These are phyloP conservation scores for Neofusicoccum parvum DNA, from an alignment of 2,329 filamentous ascomycete genomes.

Conservation along the genomic window DNA sequence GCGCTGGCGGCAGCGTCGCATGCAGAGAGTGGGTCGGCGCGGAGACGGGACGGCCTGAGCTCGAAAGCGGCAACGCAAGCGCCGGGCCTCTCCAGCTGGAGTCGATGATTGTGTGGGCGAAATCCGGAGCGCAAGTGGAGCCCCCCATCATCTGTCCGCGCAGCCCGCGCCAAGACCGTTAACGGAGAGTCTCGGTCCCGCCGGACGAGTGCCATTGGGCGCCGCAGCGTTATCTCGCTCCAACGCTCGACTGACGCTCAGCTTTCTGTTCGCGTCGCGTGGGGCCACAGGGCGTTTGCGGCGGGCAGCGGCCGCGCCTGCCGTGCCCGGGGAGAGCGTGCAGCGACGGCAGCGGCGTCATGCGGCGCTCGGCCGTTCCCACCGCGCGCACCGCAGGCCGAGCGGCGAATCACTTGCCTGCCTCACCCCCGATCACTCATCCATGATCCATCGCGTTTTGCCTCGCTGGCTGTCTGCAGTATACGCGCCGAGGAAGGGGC, in stretches of 20 bases:
- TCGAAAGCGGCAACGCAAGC: conserved; percentile 9
- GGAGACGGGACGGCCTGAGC: conserved; percentile 7
- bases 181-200: background rate
- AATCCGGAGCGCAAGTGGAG: conserved; percentile 12
- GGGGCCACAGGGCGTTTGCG: background rate
- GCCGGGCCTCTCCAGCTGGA: conserved; percentile 7
- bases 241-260: conserved; percentile 3
- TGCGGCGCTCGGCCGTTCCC: background rate
- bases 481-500: background rate
- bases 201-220: background rate
- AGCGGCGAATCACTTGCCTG: background rate
- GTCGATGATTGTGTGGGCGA: background rate
- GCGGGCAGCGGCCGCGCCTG: no score
- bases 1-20: background rate
- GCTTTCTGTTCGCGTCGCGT: background rate
- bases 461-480: background rate
- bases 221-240: background rate
- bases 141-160: conserved; percentile 1
- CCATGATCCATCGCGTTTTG: background rate
- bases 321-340: background rate
- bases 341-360: conserved; percentile 5
- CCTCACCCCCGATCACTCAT: background rate
- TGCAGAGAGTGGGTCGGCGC: conserved; percentile 3
- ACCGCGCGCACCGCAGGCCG: background rate
- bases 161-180: background rate